A percentile compares a stretch with the other conserved stretches of the same genome.
These are phyloP conservation scores for Aquilaria malaccensis DNA, from an alignment of 345 rosid species.

Conservation along the genomic window DNA sequence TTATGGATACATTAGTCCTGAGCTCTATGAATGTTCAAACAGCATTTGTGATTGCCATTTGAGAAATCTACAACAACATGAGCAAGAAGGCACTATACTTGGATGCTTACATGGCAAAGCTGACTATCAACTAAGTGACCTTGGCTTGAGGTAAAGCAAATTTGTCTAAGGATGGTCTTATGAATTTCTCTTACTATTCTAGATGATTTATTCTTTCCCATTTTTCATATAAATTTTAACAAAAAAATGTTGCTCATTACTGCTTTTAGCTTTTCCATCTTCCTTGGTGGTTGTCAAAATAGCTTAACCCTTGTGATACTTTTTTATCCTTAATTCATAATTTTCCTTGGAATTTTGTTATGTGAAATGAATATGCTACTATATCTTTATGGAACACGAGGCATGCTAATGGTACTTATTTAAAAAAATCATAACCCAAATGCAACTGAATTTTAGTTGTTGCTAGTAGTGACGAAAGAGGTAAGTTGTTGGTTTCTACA, in stretches of 20 bases:
- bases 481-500: too few species aligned
- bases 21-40: slow-evolving; percentile 76
- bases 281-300: too few species aligned
- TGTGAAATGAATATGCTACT: slow-evolving; percentile 1
- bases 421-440: too few species aligned
- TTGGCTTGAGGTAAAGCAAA: slow-evolving; percentile 34
- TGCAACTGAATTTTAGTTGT: too few species aligned
- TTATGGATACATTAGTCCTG: slow-evolving; percentile 94
- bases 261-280: neutral
- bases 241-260: neutral
- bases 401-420: too few species aligned
- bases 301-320: neutral
- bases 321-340: neutral
- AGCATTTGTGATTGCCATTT: slow-evolving; percentile 81
- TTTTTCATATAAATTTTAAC: neutral
- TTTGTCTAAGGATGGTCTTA: slow-evolving; percentile 24
- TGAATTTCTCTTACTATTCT: slow-evolving; percentile 38
- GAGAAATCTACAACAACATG: slow-evolving; percentile 66
- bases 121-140: slow-evolving; percentile 56
- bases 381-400: neutral
- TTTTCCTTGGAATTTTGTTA: neutral
- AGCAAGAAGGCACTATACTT: slow-evolving; percentile 59
- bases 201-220: slow-evolving; percentile 15
- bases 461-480: too few species aligned
- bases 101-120: slow-evolving; percentile 43